Conservation (phyloP, 805 yeast genomes). For the Candida chilensis region DNA sequence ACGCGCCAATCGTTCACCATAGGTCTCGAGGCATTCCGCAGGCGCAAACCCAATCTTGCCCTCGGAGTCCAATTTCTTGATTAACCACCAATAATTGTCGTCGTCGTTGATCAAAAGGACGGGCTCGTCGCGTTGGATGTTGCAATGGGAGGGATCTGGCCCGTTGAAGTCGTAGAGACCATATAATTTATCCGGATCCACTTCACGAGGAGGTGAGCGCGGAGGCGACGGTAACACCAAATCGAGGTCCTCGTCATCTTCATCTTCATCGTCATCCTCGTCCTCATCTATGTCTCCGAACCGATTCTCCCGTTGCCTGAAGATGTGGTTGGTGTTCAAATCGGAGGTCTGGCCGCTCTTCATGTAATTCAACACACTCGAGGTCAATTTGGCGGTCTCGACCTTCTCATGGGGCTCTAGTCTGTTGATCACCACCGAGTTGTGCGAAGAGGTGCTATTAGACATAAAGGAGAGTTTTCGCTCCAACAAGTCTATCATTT, state of each 20-base stretch:
- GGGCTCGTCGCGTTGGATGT: slow-evolving; percentile 70
- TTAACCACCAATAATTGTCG: slow-evolving; percentile 97
- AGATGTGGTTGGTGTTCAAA: neutral
- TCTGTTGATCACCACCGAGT: neutral
- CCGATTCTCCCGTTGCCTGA: neutral
- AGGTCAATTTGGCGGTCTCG: neutral
- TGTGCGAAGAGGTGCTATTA: slow-evolving; percentile 2
- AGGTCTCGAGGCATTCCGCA: slow-evolving; percentile 90
- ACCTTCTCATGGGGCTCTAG: too few relatives aligned
- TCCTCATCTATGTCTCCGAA: slow-evolving; percentile 11
- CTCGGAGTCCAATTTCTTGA: slow-evolving; percentile 39
- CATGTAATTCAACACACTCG: slow-evolving; percentile 1
- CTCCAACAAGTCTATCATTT: slow-evolving; percentile 10
- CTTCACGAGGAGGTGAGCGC: slow-evolving; percentile 68
- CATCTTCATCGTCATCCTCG: slow-evolving; percentile 16
- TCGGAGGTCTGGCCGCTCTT: neutral
- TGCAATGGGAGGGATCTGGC: slow-evolving; percentile 89
- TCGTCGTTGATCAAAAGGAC: slow-evolving; percentile 78
- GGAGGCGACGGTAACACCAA: slow-evolving; percentile 54
- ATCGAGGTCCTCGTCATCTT: slow-evolving; percentile 29
- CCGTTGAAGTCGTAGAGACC: slow-evolving; percentile 85
- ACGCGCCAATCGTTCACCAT: slow-evolving; percentile 84
- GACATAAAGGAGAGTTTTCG: slow-evolving; percentile 9
- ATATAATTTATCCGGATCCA: slow-evolving; percentile 76
- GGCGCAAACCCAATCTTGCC: slow-evolving; percentile 90